These are phyloP conservation scores for Tillandsia leiboldiana DNA, from an alignment of 176 grass and related monocot genomes.

Conservation along the genomic window DNA sequence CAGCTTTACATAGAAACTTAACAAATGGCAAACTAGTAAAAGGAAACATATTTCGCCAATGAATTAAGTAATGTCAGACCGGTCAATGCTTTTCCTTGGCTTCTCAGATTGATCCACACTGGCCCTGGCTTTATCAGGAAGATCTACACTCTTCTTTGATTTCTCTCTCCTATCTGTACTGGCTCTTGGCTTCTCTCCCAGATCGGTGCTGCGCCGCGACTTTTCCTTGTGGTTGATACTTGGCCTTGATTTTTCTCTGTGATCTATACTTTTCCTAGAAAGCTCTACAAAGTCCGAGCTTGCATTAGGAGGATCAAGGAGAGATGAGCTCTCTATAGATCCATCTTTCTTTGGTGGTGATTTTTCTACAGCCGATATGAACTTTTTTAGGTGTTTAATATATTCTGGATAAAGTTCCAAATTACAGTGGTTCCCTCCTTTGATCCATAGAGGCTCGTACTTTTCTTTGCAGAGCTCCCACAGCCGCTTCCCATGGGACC, in stretches of 20 bases:
- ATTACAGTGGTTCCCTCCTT: constrained; percentile 91
- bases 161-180: constrained; percentile 76
- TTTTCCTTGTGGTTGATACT: constrained; percentile 37
- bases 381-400: constrained; percentile 90
- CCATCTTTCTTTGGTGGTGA: constrained; percentile 30
- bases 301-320: constrained; percentile 17
- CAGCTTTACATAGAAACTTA: not conserved
- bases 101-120: constrained; percentile 74
- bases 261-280: constrained; percentile 55
- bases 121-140: constrained; percentile 44
- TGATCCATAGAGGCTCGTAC: constrained; percentile 93
- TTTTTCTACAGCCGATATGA: constrained; percentile 66
- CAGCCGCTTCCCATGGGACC: constrained; percentile 72
- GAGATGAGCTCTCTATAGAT: constrained; percentile 31
- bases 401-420: constrained; percentile 85
- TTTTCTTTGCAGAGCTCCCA: constrained; percentile 95
- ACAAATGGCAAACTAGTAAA: not conserved
- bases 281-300: constrained; percentile 35
- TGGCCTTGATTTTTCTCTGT: constrained; percentile 42
- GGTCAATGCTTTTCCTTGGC: constrained; percentile 90
- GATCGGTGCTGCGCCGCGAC: constrained; percentile 33
- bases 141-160: constrained; percentile 61
- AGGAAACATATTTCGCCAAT: constrained; percentile 2
- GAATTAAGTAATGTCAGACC: constrained; percentile 39
- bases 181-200: constrained; percentile 46